Base-by-base conservation (phyloP, 2,329 filamentous ascomycete species). In the Cytospora piceae region DNA sequence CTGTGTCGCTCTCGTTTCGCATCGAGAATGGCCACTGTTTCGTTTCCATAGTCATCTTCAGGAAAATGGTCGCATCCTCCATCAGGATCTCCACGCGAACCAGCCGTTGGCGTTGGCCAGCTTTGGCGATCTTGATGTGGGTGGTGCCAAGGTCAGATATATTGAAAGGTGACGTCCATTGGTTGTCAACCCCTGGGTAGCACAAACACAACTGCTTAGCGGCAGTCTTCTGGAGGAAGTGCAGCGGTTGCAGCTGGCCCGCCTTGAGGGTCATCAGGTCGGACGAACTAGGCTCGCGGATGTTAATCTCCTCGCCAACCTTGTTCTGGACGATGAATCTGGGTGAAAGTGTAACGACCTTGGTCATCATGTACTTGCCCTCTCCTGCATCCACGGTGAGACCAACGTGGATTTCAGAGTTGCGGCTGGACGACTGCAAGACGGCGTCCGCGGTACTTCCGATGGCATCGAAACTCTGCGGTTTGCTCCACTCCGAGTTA, bases 1-100 rank as follows among this genome's bases (percentile, higher is more conserved):
- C 95, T 29, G 90, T 91, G 73, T 98, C 94, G 73, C 94, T 98
- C 79, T 98, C 95, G 74, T 99, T 99, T 70, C 95, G 90, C 89
- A 99, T 97, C 0, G 94, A 97, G 79, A 95, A 99, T 0, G 95
- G 95, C 95, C 95, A 99, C 74, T 96, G 93, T 77, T 95, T 96
- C 7, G 87, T 93, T 79, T 99, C 95, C 70, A 94, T 83, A 73
- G 89, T 95, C 66, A 99, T 85, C 73, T 97, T 92, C 39, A 98
- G 77, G 82, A 98, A 99, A 51, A 99, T 90, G 1, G 94, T 98
- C 0, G 94, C 92, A 68, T 92, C 88, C 76, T 99, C 96, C 85
- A 97, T 90, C 55, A 99, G 82, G 53, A 97, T 87, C 74, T 99
- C 95, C 15, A 96, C 85, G 59, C 94, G 88, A 57, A 98, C 87